Base-by-base conservation (phyloP, 2,329 filamentous ascomycete species). In the Cladorrhinum sp. region DNA sequence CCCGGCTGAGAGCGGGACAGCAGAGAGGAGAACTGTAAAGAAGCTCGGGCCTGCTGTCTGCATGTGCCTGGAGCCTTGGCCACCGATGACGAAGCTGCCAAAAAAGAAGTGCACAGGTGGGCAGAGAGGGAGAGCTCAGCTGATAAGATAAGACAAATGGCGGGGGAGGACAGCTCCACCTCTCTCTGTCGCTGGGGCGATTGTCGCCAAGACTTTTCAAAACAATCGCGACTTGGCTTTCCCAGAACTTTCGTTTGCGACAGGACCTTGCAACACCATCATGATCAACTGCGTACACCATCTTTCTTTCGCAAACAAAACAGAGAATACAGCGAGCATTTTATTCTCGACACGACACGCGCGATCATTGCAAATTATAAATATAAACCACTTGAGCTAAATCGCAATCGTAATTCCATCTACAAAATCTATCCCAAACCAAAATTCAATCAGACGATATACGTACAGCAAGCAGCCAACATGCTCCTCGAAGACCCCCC, bases 91-190 rank as follows among this genome's bases (percentile, higher is more conserved):
- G 64, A 65, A 52, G 56, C 55, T 60, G 59, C 53, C 53, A 36
- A 55, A 60, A 59, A 22, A 38, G 32, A 7, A 45, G 18, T 45
- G 41, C 41, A 18, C 41, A 45, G n/a, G 41, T 25, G 32, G 23
- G 23, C 36, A 27, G 29, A 56, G 45, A 41, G 3, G 10, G 29
- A 56, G 45, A 41, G 3, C 3, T 41, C 36, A 7, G 25, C 41
- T 48, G 51, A 61, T 36, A 52, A 58, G 69, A 70, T 70, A 70
- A 70, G 69, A 69, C 67, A 69, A 45, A 45, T 45, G 41, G 41
- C 41, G 41, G 41, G 41, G 41, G 41, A 45, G 41, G n/a, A 5
- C 4, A 69, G 63, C 18, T 59, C 59, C 49, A 51, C 59, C 29
- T 53, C 24, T 7, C 25, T 50, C n/a, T 58, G 68, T 70, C 61